phyloP scores from a whole-genome alignment of 169 alveolate genomes.

The Amoebophrya sp. region DNA sequence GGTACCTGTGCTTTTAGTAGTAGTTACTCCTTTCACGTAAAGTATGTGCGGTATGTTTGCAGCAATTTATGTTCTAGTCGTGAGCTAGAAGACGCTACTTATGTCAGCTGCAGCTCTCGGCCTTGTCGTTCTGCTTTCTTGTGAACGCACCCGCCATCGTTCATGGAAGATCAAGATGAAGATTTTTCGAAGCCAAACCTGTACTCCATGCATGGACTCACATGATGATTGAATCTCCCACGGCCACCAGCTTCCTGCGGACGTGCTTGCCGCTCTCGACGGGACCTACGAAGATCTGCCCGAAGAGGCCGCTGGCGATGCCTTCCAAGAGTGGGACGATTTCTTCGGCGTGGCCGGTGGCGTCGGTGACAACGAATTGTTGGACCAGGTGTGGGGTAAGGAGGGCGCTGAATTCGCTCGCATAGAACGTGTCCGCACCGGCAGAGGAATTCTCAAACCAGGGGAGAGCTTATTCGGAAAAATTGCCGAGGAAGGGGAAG shows the following conservation, averaged over 20 bases:
- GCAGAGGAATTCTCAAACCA: not conserved
- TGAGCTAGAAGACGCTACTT: no score
- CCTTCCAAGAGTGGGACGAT: not conserved
- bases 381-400: not conserved
- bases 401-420: not conserved
- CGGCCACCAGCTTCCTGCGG: conserved; percentile 4
- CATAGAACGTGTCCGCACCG: not conserved
- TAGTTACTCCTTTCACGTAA: no score
- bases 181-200: no score
- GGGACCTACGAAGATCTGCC: not conserved
- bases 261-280: not conserved
- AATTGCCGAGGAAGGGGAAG: not conserved
- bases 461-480: not conserved
- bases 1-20: no score
- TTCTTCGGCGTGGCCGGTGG: not conserved
- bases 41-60: no score
- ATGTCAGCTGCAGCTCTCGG: no score
- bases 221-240: no score
- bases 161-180: no score
- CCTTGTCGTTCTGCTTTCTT: no score
- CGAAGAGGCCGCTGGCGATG: not conserved
- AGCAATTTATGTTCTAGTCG: no score
- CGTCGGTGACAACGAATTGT: not conserved
- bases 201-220: no score
- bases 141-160: no score